Evolutionary conservation across 441 rosid genomes (phyloP), one percentile per base, ranked within the genome.

Genomic region (Aleurites moluccanus): DNA sequence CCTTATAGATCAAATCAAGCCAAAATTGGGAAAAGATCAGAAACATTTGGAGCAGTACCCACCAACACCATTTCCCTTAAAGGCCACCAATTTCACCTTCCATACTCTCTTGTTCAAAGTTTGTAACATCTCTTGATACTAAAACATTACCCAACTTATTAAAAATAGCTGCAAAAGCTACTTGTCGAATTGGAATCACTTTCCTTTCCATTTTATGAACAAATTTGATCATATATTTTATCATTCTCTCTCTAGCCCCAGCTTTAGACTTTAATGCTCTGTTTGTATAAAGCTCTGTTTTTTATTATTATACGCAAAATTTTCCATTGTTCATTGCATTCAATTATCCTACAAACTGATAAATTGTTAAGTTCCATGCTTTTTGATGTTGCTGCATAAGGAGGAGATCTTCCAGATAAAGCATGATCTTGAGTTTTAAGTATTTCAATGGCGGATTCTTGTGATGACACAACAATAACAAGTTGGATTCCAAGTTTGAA

Each of bases 401-500:
- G 70, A 45, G 73, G 71, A 33, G 42, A 67, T 20, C 79, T 42
- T 10, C 79, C 79, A 2, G 73, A 71, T 25, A 80, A 44, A 62
- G 66, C 1, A 0, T 33, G 73, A 55, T 80, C 79, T 20, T 80
- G 75, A 53, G 61, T 74, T 53, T 76, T 80, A 35, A 77, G 83
- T 20, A 80, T 77, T 33, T 76, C 78, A 11, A 49, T 23, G 8
- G 83, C 83, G 23, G 79, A 77, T 15, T 55, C 78, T 27, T 64
- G 70, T 27, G 83, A 77, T 0, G 78, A 73, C 15, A 64, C 83
- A 21, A 77, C 76, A 3, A 80, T 28, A 10, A 73, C 64, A 1
- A 77, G 72, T 38, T 77, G 80, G 23, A 65, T 69, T 44, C 83
- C 80, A 6, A 73, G 75, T 65, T 40, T 73, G 11, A 80, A 27